Conservation (phyloP, 129 eudicot species). For the Ambrosia artemisiifolia region DNA sequence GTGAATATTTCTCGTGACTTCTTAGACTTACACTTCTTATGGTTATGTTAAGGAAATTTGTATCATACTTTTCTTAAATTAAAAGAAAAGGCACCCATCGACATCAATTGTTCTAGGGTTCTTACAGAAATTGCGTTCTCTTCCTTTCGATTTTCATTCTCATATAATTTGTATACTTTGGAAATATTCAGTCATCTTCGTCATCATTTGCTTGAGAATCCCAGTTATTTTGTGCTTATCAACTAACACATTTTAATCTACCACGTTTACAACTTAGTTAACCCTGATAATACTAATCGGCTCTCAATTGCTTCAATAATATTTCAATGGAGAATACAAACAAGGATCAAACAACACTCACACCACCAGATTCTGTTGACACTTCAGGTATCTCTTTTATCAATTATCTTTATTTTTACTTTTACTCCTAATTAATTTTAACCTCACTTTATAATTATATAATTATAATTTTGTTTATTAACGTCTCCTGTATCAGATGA, state of each 20-base stretch:
- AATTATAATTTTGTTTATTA: not conserved
- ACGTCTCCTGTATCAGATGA: slow-evolving; percentile 48
- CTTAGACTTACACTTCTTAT: no score
- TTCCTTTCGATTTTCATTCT: not conserved
- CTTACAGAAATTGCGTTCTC: slow-evolving; percentile 4
- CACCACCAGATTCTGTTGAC: slow-evolving; percentile 12
- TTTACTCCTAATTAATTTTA: no score
- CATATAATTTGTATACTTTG: no score
- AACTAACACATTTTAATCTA: not conserved
- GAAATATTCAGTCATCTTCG: not conserved
- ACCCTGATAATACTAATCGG: not conserved
- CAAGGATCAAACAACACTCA: slow-evolving; percentile 16
- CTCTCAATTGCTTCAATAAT: slow-evolving; percentile 7
- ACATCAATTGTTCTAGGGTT: slow-evolving; percentile 19
- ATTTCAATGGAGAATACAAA: slow-evolving; percentile 11
- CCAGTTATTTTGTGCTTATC: not conserved
- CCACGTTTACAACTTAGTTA: slow-evolving; percentile 4
- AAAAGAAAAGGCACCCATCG: no score
- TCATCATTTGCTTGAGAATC: slow-evolving; percentile 7
- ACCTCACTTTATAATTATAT: no score
- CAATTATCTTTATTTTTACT: not conserved
- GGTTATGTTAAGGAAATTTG: no score
- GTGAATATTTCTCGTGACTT: no score
- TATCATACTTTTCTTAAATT: no score
- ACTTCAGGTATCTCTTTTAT: slow-evolving; percentile 25